Evolutionary conservation across 2,329 filamentous ascomycete genomes (phyloP).

Genomic region (Sclerotinia glacialis): DNA sequence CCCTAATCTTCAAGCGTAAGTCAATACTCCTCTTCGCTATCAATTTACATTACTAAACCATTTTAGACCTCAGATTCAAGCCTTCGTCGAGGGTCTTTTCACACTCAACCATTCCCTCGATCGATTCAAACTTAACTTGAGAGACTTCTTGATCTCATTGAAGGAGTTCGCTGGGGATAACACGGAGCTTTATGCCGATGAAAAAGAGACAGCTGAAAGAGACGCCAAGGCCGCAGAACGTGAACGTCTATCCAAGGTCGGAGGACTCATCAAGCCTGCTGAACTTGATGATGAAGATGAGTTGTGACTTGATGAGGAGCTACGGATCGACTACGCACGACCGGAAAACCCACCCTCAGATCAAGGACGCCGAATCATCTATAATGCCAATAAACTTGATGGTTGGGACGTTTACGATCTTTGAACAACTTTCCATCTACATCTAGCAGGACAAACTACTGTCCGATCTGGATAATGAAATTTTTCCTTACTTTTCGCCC

Average conservation of each 20-base stretch:
- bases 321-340: slow-evolving; percentile 54
- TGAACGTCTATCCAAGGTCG: slow-evolving; percentile 90
- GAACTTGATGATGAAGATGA: slow-evolving; percentile 86
- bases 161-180: slow-evolving; percentile 98
- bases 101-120: slow-evolving; percentile 82
- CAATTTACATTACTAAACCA: slow-evolving; percentile 41
- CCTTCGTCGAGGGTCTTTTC: slow-evolving; percentile 89
- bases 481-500: slow-evolving; percentile 26
- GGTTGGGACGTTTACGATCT: slow-evolving; percentile 67
- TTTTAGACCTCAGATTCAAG: slow-evolving; percentile 74
- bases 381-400: slow-evolving; percentile 46
- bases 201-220: slow-evolving; percentile 87
- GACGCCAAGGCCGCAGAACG: slow-evolving; percentile 85
- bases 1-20: slow-evolving; percentile 85
- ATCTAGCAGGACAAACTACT: slow-evolving; percentile 17
- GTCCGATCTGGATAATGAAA: slow-evolving; percentile 32
- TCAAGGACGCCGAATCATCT: slow-evolving; percentile 16
- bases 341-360: slow-evolving; percentile 21
- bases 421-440: slow-evolving; percentile 37
- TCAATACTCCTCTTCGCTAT: slow-evolving; percentile 31
- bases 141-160: slow-evolving; percentile 94
- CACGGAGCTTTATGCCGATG: slow-evolving; percentile 86
- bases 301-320: slow-evolving; percentile 75
- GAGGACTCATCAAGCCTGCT: slow-evolving; percentile 93
- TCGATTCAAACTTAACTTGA: slow-evolving; percentile 92